Conservation (phyloP, 2,329 filamentous ascomycete species). For the Geosmithia morbida region DNA sequence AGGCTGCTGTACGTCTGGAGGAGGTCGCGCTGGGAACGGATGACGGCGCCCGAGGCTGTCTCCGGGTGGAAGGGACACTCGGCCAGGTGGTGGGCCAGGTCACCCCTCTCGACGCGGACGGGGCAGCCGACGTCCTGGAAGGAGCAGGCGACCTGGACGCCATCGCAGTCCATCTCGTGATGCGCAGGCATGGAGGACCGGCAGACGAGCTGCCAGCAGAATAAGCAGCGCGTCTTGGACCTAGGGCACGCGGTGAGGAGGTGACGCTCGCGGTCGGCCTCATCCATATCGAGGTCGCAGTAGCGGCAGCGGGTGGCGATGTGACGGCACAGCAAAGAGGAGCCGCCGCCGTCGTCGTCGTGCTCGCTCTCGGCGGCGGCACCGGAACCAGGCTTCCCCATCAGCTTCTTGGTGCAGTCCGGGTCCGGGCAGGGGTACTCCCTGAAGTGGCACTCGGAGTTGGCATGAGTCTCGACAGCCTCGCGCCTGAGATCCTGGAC, state of each 20-base stretch:
- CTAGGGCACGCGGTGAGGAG: slow-evolving; percentile 25
- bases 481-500: slow-evolving; percentile 33
- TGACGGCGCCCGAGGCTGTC: slow-evolving; percentile 35
- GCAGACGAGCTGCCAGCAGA: slow-evolving; percentile 30
- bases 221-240: slow-evolving; percentile 30
- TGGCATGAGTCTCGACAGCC: slow-evolving; percentile 39
- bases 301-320: slow-evolving; percentile 34
- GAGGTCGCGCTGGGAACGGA: slow-evolving; percentile 29
- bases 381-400: slow-evolving; percentile 24
- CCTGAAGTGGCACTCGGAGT: slow-evolving; percentile 39
- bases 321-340: slow-evolving; percentile 30
- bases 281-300: slow-evolving; percentile 32
- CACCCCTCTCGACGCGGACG: slow-evolving; percentile 15
- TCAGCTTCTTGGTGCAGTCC: slow-evolving; percentile 34
- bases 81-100: slow-evolving; percentile 28
- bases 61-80: slow-evolving; percentile 35
- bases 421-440: slow-evolving; percentile 40
- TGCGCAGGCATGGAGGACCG: slow-evolving; percentile 32
- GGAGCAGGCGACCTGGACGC: slow-evolving; percentile 32
- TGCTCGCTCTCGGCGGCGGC: slow-evolving; percentile 19
- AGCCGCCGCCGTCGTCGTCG: neutral
- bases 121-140: slow-evolving; percentile 22
- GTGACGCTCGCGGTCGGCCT: slow-evolving; percentile 22
- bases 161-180: slow-evolving; percentile 31
- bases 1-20: slow-evolving; percentile 26